These are phyloP conservation scores for Cercospora zeae-maydis DNA, from an alignment of 2,329 filamentous ascomycete genomes.

Conservation along the genomic window DNA sequence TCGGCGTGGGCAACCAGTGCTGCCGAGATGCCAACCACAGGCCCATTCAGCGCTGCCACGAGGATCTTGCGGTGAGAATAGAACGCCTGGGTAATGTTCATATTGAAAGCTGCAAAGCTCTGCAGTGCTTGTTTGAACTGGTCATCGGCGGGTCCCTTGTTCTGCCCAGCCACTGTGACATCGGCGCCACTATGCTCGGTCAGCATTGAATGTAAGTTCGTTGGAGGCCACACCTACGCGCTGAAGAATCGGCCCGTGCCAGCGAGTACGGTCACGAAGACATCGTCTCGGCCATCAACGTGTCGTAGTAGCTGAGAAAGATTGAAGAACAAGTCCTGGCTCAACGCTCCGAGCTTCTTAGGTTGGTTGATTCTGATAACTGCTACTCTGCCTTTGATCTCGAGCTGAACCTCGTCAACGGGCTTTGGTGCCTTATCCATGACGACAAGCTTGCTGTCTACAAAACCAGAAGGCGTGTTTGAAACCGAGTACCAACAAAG, in stretches of 20 bases:
- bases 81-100: conserved; percentile 85
- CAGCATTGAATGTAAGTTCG: not conserved
- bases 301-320: conserved; percentile 71
- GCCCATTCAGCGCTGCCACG: conserved; percentile 85
- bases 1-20: conserved; percentile 80
- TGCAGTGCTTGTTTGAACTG: conserved; percentile 60
- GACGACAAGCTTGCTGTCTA: not conserved
- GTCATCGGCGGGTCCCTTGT: conserved; percentile 36
- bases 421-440: conserved; percentile 24
- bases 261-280: conserved; percentile 79
- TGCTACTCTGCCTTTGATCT: conserved; percentile 67
- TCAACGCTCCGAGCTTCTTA: conserved; percentile 83
- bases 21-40: conserved; percentile 81
- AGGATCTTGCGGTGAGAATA: conserved; percentile 93
- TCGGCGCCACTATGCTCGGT: conserved; percentile 67
- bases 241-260: conserved; percentile 82
- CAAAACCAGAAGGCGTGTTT: not conserved
- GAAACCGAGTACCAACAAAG: not conserved
- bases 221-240: conserved; percentile 57
- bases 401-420: conserved; percentile 39
- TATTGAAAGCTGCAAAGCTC: conserved; percentile 74
- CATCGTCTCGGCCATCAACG: conserved; percentile 72
- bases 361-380: conserved; percentile 82
- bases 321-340: conserved; percentile 59
- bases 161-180: conserved; percentile 53